A percentile compares a stretch with the other conserved stretches of the same genome.
Conservation (phyloP, 2,329 filamentous ascomycete genomes). For the Plectosphaerella sp. region DNA sequence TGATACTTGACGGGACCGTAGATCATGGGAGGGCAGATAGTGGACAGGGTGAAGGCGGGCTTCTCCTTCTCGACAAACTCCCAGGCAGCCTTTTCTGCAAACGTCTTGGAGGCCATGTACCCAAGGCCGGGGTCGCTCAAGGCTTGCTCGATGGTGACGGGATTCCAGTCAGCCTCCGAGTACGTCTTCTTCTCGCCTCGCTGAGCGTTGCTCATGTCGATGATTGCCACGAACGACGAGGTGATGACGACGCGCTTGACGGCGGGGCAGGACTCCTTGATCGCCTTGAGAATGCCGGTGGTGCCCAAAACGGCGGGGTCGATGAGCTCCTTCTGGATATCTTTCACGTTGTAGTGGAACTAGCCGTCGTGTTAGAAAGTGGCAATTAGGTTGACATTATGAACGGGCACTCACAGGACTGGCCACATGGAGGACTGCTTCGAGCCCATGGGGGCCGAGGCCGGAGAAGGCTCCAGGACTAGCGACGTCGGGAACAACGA, state of each 20-base stretch:
- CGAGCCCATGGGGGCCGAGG: conserved; percentile 14
- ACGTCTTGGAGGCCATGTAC: conserved; percentile 12
- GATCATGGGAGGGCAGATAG: conserved; percentile 16
- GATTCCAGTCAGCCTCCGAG: neutral
- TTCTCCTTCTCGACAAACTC: conserved; percentile 19
- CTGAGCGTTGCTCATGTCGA: conserved; percentile 21
- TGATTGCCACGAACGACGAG: conserved; percentile 44
- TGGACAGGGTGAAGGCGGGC: conserved; percentile 16
- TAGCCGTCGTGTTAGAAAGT: conserved; percentile 67
- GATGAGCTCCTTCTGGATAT: conserved; percentile 41
- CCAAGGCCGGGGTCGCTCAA: conserved; percentile 15
- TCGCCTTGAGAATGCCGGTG: conserved; percentile 41
- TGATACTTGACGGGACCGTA: conserved; percentile 4
- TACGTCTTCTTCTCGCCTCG: no score
- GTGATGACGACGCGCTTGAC: conserved; percentile 43
- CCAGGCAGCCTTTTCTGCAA: conserved; percentile 22
- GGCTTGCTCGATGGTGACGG: neutral
- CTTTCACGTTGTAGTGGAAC: conserved; percentile 63
- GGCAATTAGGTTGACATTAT: neutral
- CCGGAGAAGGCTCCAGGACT: conserved; percentile 64
- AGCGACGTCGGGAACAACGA: conserved; percentile 69
- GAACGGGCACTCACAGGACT: conserved; percentile 2
- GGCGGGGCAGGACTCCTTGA: conserved; percentile 24
- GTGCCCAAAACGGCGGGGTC: conserved; percentile 53
- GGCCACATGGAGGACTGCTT: conserved; percentile 7